phyloP scores from a whole-genome alignment of 2,329 filamentous ascomycete species.

The Berkeleyomyces basicola region DNA sequence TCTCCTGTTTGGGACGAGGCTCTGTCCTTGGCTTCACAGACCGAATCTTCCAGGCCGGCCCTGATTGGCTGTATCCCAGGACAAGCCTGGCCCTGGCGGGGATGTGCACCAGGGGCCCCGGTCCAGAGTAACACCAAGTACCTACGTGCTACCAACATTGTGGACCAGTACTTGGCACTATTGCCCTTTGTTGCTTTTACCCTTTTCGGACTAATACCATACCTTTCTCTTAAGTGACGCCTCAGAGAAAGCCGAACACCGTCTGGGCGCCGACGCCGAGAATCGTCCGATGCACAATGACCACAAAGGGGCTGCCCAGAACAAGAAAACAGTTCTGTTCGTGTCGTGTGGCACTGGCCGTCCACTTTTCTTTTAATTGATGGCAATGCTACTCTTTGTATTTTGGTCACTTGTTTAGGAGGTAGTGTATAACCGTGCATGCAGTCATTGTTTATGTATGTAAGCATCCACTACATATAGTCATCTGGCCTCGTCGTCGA shows the following conservation, averaged over 20 bases:
- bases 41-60: not conserved
- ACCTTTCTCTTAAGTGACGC: not conserved
- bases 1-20: not conserved
- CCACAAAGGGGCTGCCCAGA: too few relatives aligned
- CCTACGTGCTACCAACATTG: not conserved
- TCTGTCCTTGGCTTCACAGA: not conserved
- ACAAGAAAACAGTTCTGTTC: too few relatives aligned
- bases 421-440: too few relatives aligned
- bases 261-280: constrained; percentile 7
- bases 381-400: too few relatives aligned
- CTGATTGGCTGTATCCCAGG: not conserved
- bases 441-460: too few relatives aligned
- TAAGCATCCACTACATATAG: too few relatives aligned
- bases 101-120: not conserved
- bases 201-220: not conserved
- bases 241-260: constrained; percentile 4
- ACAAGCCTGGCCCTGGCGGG: not conserved
- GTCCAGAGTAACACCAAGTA: not conserved
- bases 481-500: too few relatives aligned
- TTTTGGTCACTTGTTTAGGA: too few relatives aligned
- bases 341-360: too few relatives aligned
- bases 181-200: not conserved
- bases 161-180: not conserved
- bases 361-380: too few relatives aligned
- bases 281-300: not conserved